These are phyloP conservation scores for Lenzites betulinus DNA, from an alignment of 768 basidiomycete genomes.

Conservation along the genomic window DNA sequence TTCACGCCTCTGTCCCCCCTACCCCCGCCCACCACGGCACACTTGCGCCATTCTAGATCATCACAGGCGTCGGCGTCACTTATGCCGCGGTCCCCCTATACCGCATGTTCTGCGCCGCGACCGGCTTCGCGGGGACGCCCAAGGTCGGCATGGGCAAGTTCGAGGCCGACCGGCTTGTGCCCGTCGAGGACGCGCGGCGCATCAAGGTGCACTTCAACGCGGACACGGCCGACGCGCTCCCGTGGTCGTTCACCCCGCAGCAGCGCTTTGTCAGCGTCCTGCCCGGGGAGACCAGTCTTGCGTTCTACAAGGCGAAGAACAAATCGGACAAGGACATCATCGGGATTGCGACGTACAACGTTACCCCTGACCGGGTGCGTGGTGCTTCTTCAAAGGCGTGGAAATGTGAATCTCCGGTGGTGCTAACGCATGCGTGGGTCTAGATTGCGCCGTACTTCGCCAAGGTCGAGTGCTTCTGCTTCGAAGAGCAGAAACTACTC, in stretches of 20 bases:
- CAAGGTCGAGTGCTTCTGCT: conserved; percentile 99
- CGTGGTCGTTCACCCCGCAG: conserved; percentile 92
- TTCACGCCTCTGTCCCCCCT: neutral
- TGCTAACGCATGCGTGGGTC: neutral
- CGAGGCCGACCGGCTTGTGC: conserved; percentile 81
- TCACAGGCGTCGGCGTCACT: conserved; percentile 80
- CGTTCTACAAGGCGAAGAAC: conserved; percentile 95
- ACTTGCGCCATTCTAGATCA: conserved; percentile 49
- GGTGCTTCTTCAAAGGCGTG: neutral
- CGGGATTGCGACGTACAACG: conserved; percentile 98
- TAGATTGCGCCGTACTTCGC: conserved; percentile 98
- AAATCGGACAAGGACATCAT: conserved; percentile 84
- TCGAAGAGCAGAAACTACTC: conserved; percentile 94
- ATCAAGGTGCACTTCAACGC: conserved; percentile 98
- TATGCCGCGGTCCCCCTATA: conserved; percentile 98
- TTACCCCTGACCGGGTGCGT: conserved; percentile 93
- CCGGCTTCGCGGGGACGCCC: conserved; percentile 95
- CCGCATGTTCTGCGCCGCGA: conserved; percentile 97
- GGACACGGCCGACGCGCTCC: conserved; percentile 83
- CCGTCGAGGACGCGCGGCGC: conserved; percentile 63
- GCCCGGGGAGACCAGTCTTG: conserved; percentile 94
- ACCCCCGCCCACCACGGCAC: neutral
- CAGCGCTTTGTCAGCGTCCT: conserved; percentile 89
- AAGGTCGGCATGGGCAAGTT: conserved; percentile 85
- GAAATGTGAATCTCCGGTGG: neutral